Evolutionary conservation across 192 early-diverging fungal species (phyloP).

Genomic region (Powellomyces hirtus): DNA sequence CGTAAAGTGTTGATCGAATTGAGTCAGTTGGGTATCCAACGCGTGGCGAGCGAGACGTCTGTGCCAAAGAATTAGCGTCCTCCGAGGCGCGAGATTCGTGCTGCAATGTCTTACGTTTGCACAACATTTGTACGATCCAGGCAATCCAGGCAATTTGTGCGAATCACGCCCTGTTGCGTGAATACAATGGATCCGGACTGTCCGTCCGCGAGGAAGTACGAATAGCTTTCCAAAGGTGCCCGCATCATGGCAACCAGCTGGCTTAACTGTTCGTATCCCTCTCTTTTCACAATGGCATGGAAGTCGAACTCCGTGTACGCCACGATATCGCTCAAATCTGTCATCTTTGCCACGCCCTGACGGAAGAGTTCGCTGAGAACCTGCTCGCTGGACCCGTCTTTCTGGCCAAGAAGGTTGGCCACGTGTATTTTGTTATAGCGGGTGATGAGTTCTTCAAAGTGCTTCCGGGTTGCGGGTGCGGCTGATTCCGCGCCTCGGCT

Average conservation of each 20-base stretch:
- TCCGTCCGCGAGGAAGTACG: constrained; percentile 69
- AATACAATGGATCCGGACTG: constrained; percentile 55
- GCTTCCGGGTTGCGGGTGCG: constrained; percentile 33
- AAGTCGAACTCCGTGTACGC: constrained; percentile 80
- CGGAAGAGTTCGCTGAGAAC: constrained; percentile 67
- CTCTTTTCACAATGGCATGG: constrained; percentile 73
- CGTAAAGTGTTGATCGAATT: constrained; percentile 15
- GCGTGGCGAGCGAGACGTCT: constrained; percentile 21
- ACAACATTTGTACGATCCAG: constrained; percentile 94
- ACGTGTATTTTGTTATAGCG: constrained; percentile 75
- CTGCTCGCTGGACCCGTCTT: constrained; percentile 65
- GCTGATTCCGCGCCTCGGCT: constrained; percentile 50
- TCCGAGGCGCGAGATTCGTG: too few relatives aligned
- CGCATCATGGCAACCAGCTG: constrained; percentile 56
- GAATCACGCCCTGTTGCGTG: constrained; percentile 78
- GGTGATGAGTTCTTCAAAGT: constrained; percentile 62
- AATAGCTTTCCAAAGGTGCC: constrained; percentile 53
- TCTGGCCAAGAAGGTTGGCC: constrained; percentile 74
- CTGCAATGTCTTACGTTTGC: constrained; percentile 65
- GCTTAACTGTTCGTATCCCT: constrained; percentile 64
- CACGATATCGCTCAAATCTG: constrained; percentile 43
- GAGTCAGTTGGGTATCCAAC: constrained; percentile 12
- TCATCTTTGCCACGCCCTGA: constrained; percentile 39
- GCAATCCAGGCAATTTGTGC: constrained; percentile 85
- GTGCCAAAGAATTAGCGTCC: too few relatives aligned